A percentile compares a stretch with the other conserved stretches of the same genome.
phyloP scores from a whole-genome alignment of 2,329 filamentous ascomycete genomes.

The Bipolaris bicolor region DNA sequence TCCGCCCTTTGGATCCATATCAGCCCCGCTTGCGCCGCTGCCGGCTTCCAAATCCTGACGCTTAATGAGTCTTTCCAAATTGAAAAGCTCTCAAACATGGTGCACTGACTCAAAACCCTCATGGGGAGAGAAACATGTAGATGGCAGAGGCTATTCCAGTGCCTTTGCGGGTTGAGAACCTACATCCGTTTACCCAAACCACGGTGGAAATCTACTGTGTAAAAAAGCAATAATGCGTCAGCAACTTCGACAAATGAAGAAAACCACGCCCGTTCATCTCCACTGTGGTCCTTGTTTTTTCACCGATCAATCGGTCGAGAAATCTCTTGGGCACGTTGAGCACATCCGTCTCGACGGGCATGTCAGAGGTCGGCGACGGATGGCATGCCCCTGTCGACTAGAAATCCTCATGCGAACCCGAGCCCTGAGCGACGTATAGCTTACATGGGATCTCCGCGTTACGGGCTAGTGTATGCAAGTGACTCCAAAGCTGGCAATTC shows the following conservation, averaged over 20 bases:
- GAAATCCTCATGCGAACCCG: neutral
- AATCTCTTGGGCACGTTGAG: neutral
- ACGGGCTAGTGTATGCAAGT: slow-evolving; percentile 9
- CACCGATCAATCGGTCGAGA: neutral
- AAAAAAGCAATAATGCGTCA: neutral
- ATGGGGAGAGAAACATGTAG: neutral
- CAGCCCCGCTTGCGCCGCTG: slow-evolving; percentile 5
- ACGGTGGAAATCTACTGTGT: neutral
- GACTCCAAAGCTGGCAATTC: slow-evolving; percentile 5
- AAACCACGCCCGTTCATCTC: neutral
- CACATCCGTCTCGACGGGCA: neutral
- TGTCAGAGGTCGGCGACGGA: neutral
- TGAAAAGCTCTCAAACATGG: neutral
- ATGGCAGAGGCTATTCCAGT: neutral
- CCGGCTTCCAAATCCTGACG: neutral
- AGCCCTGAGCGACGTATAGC: slow-evolving; percentile 1
- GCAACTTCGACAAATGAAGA: neutral
- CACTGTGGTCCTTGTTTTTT: neutral
- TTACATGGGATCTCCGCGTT: slow-evolving; percentile 6
- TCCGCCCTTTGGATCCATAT: neutral
- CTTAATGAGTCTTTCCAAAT: neutral
- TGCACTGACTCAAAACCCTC: neutral
- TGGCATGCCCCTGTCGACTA: neutral
- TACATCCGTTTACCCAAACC: neutral
- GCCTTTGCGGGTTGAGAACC: neutral